Base-by-base conservation (phyloP, 257 asterid species). In the Nicotiana otophora region DNA sequence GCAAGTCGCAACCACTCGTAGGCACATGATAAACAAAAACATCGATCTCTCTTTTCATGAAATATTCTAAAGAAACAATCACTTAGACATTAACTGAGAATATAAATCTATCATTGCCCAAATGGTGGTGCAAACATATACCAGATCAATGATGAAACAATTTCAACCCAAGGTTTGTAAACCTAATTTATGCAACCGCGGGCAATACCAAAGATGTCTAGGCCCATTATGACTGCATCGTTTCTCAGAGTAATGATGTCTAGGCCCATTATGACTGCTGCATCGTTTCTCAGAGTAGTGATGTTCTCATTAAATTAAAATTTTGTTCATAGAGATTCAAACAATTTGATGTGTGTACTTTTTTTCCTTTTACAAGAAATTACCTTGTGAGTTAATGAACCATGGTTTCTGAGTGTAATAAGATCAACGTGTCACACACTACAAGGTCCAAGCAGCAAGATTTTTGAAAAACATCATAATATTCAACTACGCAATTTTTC, bases 371-470 rank as follows among this genome's bases (percentile, higher is more conserved):
- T 26, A 75, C 8, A 75, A 51, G 17, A 72, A 51, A 51, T 51
- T 61, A 74, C 48, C 62, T 7, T 4, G 10, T 16, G 34, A 74
- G 80, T 48, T 20, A 28, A 53, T 72, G 61, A 26, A 48, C 80
- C 80, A 15, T 75, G 63, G 26, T 23, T 74, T 74, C 39, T 51
- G 20, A 0, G 3, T 7, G 15, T 12, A 46, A 42, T 26, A 51
- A 51, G 10, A 53, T 12, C 58, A 53, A 14, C 63, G 5, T 19
- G 55, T 51, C 80, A 75, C 26, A 51, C 10, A 58, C 11, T 75
- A 75, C 46, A 75, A 51, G 23, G 34, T 74, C 14, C 30, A 51
- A 75, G 80, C 75, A 64, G 63, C 76, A 34, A 81, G 33, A 81
- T 54, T 46, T 64, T 12, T 28, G 66, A 66, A 65, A 65, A 66